Percentiles rank a stretch among this genome's conserved stretches.
These are phyloP conservation scores for Diutina catenulata DNA, from an alignment of 1,139 yeast genomes.

Conservation along the genomic window DNA sequence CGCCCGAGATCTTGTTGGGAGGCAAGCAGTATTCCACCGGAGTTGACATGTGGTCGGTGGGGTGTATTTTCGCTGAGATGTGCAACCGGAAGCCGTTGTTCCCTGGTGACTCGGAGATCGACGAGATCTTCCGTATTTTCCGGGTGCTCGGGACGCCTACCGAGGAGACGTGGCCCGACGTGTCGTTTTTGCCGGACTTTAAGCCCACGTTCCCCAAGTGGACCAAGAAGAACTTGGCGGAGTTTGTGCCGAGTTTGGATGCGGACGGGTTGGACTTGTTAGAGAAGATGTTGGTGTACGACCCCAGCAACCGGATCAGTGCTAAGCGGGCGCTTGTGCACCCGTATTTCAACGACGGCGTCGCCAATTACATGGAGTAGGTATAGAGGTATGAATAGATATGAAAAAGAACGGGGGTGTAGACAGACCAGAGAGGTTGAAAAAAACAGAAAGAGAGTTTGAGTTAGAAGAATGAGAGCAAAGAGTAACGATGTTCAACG, in stretches of 20 bases:
- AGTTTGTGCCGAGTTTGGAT: slow-evolving; percentile 73
- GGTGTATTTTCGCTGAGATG: slow-evolving; percentile 98
- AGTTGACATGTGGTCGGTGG: slow-evolving; percentile 98
- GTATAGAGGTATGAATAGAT: no score
- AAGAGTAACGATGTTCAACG: no score
- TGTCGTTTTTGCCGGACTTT: slow-evolving; percentile 84
- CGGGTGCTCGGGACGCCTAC: slow-evolving; percentile 67
- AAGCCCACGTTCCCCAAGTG: slow-evolving; percentile 95
- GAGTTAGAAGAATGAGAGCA: no score
- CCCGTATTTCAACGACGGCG: slow-evolving; percentile 68
- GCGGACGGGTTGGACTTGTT: slow-evolving; percentile 73
- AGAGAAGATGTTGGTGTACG: slow-evolving; percentile 72
- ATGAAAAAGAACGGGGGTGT: no score
- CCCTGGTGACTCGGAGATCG: slow-evolving; percentile 96
- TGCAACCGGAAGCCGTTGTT: slow-evolving; percentile 89
- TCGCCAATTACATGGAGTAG: neutral
- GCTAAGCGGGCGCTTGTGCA: slow-evolving; percentile 89
- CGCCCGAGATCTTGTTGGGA: slow-evolving; percentile 92
- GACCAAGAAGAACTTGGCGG: slow-evolving; percentile 61
- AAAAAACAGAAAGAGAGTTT: no score
- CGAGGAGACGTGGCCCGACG: slow-evolving; percentile 95
- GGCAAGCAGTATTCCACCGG: slow-evolving; percentile 97
- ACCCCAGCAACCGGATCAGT: slow-evolving; percentile 87
- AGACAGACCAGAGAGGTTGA: no score
- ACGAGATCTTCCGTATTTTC: slow-evolving; percentile 80